These are phyloP conservation scores for rapeseed (Brassica napus) DNA, from an alignment of 345 rosid genomes.

Conservation along the genomic window DNA sequence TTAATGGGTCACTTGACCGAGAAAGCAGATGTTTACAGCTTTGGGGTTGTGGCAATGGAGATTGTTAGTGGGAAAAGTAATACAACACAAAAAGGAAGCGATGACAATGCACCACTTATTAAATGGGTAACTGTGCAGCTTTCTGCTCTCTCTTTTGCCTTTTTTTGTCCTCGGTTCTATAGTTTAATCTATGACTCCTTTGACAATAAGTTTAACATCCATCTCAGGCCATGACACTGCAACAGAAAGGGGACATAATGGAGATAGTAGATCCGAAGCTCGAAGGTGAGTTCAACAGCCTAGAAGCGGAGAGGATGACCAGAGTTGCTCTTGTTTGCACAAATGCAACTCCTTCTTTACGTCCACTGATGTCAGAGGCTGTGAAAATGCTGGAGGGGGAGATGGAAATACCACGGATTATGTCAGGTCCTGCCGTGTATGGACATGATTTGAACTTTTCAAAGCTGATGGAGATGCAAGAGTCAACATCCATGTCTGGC, in stretches of 20 bases:
- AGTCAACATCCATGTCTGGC: background rate
- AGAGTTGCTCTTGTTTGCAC: background rate
- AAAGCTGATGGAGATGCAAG: background rate
- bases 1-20: background rate
- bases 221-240: background rate
- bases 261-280: background rate
- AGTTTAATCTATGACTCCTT: background rate
- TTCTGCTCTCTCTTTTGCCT: background rate
- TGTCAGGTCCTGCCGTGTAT: background rate
- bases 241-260: background rate
- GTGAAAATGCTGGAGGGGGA: background rate
- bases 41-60: background rate
- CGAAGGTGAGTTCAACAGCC: background rate
- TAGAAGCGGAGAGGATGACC: background rate
- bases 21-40: slow-evolving; percentile 2
- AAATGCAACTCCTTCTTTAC: background rate
- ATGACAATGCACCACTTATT: background rate
- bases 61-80: background rate
- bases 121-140: background rate
- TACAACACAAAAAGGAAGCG: background rate
- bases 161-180: background rate
- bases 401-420: background rate
- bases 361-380: background rate
- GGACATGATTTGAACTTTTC: background rate
- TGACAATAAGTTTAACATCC: background rate